These are phyloP conservation scores for Collariella sp. DNA, from an alignment of 495 filamentous ascomycete genomes.

Conservation along the genomic window DNA sequence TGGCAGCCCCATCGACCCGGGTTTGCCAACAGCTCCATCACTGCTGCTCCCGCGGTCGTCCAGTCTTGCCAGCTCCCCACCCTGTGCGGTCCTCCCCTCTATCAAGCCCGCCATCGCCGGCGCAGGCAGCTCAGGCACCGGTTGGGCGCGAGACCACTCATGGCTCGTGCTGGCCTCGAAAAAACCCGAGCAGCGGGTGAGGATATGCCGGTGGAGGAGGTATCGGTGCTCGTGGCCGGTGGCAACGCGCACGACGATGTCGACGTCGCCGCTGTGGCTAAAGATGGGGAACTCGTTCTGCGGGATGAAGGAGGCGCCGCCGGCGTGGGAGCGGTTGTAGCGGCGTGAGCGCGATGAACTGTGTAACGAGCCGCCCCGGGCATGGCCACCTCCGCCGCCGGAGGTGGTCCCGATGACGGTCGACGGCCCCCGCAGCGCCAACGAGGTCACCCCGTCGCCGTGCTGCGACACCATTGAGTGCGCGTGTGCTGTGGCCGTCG, in stretches of 20 bases:
- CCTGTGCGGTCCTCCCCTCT: slow-evolving; percentile 41
- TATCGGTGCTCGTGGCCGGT: slow-evolving; percentile 71
- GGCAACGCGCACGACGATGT: slow-evolving; percentile 63
- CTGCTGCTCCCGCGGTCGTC: slow-evolving; percentile 15
- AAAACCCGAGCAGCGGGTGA: slow-evolving; percentile 84
- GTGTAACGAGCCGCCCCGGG: slow-evolving; percentile 45
- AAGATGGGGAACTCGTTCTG: slow-evolving; percentile 92
- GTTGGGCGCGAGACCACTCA: slow-evolving; percentile 62
- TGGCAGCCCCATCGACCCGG: slow-evolving; percentile 8
- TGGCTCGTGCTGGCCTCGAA: slow-evolving; percentile 84
- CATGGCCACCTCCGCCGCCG: slow-evolving; percentile 20
- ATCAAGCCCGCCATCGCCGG: slow-evolving; percentile 34
- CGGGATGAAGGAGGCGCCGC: slow-evolving; percentile 58
- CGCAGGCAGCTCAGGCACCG: slow-evolving; percentile 26
- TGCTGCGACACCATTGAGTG: slow-evolving; percentile 63
- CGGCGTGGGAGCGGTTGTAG: slow-evolving; percentile 72
- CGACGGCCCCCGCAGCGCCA: slow-evolving; percentile 49
- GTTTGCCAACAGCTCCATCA: slow-evolving; percentile 8
- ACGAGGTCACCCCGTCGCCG: slow-evolving; percentile 41
- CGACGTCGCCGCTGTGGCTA: slow-evolving; percentile 80
- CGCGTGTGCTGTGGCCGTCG: slow-evolving; percentile 18
- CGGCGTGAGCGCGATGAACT: slow-evolving; percentile 56
- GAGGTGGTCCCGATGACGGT: slow-evolving; percentile 42
- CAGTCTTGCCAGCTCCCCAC: slow-evolving; percentile 28
- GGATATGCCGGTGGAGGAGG: slow-evolving; percentile 72